Conservation (phyloP, 2,329 filamentous ascomycete species). For the Fusarium abutilonis region DNA sequence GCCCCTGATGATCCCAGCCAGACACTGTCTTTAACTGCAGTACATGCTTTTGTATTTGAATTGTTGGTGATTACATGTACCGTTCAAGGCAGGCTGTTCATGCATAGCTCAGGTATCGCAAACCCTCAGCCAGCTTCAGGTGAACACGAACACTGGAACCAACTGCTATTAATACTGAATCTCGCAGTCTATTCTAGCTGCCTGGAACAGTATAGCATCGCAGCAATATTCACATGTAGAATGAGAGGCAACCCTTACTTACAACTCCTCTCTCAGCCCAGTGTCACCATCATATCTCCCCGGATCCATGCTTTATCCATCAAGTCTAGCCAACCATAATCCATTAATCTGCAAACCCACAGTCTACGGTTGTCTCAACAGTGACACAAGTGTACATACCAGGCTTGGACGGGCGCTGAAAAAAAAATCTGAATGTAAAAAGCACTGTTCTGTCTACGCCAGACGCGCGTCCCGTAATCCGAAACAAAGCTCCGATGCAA, state of each 20-base stretch:
- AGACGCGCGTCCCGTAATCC: slow-evolving; percentile 37
- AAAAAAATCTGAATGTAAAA: not conserved
- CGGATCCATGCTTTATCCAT: slow-evolving; percentile 15
- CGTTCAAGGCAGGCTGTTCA: slow-evolving; percentile 8
- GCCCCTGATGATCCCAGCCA: slow-evolving; percentile 25
- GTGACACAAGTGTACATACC: slow-evolving; percentile 42
- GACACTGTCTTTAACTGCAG: slow-evolving; percentile 23
- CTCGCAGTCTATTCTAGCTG: not conserved
- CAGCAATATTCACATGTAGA: not conserved
- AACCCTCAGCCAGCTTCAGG: slow-evolving; percentile 37
- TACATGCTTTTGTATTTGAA: slow-evolving; percentile 9
- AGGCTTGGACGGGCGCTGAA: slow-evolving; percentile 28
- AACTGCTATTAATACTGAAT: slow-evolving; percentile 1
- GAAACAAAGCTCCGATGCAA: slow-evolving; percentile 32
- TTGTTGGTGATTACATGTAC: slow-evolving; percentile 1
- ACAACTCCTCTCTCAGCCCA: not conserved
- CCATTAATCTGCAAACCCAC: slow-evolving; percentile 5
- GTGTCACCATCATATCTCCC: slow-evolving; percentile 12
- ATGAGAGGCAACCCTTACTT: not conserved
- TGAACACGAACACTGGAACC: slow-evolving; percentile 31
- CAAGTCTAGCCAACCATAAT: slow-evolving; percentile 24
- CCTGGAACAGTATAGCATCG: too few species aligned
- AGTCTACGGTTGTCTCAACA: slow-evolving; percentile 11
- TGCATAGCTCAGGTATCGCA: slow-evolving; percentile 31
- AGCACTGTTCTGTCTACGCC: slow-evolving; percentile 18